Evolutionary conservation across 768 basidiomycete genomes (phyloP).

Genomic region (Xerocomellus chrysenteron): DNA sequence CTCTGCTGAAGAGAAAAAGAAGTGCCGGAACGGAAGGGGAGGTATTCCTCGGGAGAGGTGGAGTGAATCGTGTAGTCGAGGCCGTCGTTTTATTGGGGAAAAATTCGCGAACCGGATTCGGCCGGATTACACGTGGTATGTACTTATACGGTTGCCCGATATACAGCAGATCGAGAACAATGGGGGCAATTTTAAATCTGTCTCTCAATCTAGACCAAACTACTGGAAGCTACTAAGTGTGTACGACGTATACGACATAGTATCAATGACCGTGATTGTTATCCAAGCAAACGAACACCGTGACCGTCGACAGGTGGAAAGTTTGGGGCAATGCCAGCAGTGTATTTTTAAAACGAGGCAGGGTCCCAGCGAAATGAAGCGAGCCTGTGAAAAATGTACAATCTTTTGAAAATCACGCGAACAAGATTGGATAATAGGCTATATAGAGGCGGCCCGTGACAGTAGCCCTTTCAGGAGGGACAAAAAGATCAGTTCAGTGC

Average conservation of each 20-base stretch:
- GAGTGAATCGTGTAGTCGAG: neutral
- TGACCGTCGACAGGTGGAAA: neutral
- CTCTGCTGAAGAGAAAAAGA: neutral
- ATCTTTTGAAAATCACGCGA: neutral
- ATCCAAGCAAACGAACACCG: neutral
- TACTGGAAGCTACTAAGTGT: no score
- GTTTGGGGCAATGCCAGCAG: neutral
- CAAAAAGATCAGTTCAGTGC: conserved; percentile 16
- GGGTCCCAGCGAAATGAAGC: neutral
- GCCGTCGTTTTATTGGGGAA: conserved; percentile 30
- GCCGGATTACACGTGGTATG: conserved; percentile 29
- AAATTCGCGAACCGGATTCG: conserved; percentile 15
- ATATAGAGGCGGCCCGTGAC: neutral
- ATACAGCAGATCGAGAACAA: neutral
- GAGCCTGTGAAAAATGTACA: neutral
- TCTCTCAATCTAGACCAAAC: neutral
- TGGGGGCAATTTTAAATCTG: neutral
- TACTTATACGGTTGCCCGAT: neutral
- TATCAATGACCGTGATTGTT: neutral
- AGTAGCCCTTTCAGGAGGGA: neutral
- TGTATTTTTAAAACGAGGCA: neutral
- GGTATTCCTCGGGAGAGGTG: neutral
- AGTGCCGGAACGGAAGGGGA: neutral
- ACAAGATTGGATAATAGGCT: neutral
- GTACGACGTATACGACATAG: no score